Evolutionary conservation across 768 basidiomycete genomes (phyloP).

Genomic region (Pisolithus albus): DNA sequence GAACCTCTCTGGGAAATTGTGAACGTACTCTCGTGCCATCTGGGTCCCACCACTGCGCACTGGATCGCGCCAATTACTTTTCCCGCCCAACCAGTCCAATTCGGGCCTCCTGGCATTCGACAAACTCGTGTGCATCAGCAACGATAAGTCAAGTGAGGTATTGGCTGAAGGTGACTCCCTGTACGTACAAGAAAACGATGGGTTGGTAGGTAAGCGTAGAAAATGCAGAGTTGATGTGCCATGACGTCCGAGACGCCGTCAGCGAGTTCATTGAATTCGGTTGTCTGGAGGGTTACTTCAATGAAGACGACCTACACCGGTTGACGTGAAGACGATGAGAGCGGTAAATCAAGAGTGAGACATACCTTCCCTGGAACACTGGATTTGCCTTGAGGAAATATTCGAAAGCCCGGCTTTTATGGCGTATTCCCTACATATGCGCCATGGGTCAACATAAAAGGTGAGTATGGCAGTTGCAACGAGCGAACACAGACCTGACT

Average conservation of each 20-base stretch:
- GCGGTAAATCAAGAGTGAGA: background rate
- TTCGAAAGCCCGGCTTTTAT: constrained; percentile 82
- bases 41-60: too few species aligned
- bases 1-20: too few species aligned
- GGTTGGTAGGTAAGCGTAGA: constrained; percentile 85
- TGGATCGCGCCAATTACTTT: too few species aligned
- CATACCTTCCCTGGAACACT: constrained; percentile 71
- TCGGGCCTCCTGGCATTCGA: constrained; percentile 66
- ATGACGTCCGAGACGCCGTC: constrained; percentile 67
- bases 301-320: constrained; percentile 64
- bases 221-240: constrained; percentile 76
- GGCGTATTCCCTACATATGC: constrained; percentile 55
- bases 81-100: too few species aligned
- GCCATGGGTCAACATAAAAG: background rate
- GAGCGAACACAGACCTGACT: constrained; percentile 43
- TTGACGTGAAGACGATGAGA: background rate
- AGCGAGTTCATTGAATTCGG: constrained; percentile 66
- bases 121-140: constrained; percentile 81
- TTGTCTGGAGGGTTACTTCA: constrained; percentile 81
- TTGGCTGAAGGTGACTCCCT: constrained; percentile 79
- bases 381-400: constrained; percentile 71
- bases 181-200: constrained; percentile 77
- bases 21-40: too few species aligned
- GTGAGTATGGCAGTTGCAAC: background rate
- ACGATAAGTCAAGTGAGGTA: constrained; percentile 77